Evolutionary conservation across 495 filamentous ascomycete species (phyloP).

Genomic region (Tuber indicum): DNA sequence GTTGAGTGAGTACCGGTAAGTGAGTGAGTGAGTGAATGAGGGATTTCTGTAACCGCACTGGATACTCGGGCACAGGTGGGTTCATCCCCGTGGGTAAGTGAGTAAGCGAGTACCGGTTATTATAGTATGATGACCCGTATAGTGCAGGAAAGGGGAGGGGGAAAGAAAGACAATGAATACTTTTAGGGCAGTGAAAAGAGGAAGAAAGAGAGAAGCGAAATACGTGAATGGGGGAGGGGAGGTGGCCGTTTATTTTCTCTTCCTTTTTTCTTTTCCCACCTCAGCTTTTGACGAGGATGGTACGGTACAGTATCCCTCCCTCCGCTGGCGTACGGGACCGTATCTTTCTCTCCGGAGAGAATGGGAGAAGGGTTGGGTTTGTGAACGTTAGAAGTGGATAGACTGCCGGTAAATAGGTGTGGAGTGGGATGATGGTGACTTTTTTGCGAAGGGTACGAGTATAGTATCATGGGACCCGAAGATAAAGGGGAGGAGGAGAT

Average conservation of each 20-base stretch:
- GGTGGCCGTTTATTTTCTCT: slow-evolving; percentile 8
- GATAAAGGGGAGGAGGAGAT: background rate
- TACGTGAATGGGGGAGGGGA: background rate
- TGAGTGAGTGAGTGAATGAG: background rate
- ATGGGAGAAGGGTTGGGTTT: background rate
- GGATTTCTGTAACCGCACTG: background rate
- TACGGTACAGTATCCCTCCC: background rate
- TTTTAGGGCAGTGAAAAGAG: background rate
- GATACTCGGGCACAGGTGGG: background rate
- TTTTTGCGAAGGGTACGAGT: background rate
- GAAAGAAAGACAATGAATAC: no score
- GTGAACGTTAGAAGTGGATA: background rate
- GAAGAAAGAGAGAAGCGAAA: background rate
- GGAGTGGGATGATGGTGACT: background rate
- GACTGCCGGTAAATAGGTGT: background rate
- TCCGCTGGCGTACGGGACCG: background rate
- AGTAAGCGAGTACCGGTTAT: background rate
- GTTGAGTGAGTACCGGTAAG: no score
- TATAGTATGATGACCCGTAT: background rate
- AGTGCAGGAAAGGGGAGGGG: background rate
- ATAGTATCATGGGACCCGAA: background rate
- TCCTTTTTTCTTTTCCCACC: slow-evolving; percentile 1
- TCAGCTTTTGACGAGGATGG: background rate
- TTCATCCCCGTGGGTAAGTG: background rate
- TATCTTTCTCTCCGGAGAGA: background rate